Evolutionary conservation across 495 filamentous ascomycete genomes (phyloP).

Genomic region (Hypoxylon trugodes): DNA sequence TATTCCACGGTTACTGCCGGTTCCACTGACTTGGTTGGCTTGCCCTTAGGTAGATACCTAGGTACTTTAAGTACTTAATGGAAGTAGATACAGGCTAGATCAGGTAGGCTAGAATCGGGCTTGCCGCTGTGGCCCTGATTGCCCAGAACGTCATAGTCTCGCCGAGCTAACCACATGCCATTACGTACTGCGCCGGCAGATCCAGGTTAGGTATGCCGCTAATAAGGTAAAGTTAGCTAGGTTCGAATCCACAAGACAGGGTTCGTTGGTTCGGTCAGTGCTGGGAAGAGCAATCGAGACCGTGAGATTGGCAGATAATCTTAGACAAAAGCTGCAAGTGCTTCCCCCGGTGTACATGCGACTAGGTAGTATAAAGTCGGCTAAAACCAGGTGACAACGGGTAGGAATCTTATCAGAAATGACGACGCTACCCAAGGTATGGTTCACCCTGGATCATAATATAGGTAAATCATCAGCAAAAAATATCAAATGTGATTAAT

Average conservation of each 20-base stretch:
- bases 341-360: too few species aligned
- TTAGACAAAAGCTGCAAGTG: too few species aligned
- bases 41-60: neutral
- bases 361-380: conserved; percentile 15
- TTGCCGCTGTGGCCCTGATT: conserved; percentile 19
- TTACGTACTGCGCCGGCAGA: conserved; percentile 27
- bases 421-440: conserved; percentile 12
- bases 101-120: conserved; percentile 20
- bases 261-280: neutral
- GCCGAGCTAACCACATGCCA: conserved; percentile 23
- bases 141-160: conserved; percentile 14
- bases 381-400: conserved; percentile 11
- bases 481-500: conserved; percentile 24
- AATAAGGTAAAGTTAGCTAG: conserved; percentile 6
- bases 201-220: conserved; percentile 24
- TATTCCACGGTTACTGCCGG: conserved; percentile 31
- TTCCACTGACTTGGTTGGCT: conserved; percentile 25
- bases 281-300: conserved; percentile 9
- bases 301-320: conserved; percentile 1
- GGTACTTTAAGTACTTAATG: neutral
- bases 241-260: neutral
- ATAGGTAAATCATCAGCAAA: conserved; percentile 17
- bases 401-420: conserved; percentile 17
- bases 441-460: neutral
- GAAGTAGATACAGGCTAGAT: too few species aligned